phyloP scores from a whole-genome alignment of 2,329 filamentous ascomycete species.

The Aureobasidium sp. region DNA sequence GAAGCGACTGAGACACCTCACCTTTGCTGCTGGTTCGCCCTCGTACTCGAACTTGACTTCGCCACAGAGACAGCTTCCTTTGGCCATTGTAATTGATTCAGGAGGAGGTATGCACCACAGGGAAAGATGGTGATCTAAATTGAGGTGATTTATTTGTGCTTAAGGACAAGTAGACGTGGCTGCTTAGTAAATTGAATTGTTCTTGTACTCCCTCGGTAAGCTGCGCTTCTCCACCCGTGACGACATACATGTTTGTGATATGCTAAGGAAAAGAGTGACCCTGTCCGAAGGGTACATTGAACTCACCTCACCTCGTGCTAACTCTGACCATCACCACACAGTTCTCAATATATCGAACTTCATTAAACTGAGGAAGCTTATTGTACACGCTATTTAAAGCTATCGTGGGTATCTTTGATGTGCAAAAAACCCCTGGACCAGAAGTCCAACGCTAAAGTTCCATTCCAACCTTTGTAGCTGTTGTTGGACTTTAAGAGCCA shows the following conservation, averaged over 20 bases:
- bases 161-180: neutral
- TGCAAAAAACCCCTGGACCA: too few relatives aligned
- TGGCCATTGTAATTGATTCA: constrained; percentile 15
- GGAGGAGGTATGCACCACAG: neutral
- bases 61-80: constrained; percentile 28
- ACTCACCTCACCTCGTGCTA: neutral
- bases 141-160: neutral
- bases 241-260: neutral
- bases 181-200: neutral
- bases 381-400: too few relatives aligned
- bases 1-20: constrained; percentile 10
- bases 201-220: neutral
- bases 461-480: too few relatives aligned
- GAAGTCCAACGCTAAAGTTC: too few relatives aligned
- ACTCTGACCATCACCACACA: neutral
- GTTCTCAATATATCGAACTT: neutral
- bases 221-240: neutral
- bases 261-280: neutral
- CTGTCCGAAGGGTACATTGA: neutral
- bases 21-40: constrained; percentile 22
- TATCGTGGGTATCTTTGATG: too few relatives aligned
- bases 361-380: too few relatives aligned
- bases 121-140: too few relatives aligned
- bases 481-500: too few relatives aligned
- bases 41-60: constrained; percentile 28